Conservation (phyloP, 345 rosid genomes). For the Eucalyptus pumila region DNA sequence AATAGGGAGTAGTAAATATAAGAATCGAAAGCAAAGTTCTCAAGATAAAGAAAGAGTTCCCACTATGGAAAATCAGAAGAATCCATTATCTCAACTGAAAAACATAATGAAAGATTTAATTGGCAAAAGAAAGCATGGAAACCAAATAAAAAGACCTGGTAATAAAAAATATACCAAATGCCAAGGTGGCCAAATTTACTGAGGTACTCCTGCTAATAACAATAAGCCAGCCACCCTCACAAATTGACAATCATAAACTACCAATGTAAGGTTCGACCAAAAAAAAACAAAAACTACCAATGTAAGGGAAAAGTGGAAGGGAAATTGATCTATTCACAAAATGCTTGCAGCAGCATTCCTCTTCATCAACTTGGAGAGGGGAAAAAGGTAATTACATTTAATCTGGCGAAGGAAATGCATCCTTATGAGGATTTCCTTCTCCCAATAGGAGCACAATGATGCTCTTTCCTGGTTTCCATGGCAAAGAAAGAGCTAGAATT, state of each 20-base stretch:
- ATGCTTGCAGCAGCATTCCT: not conserved
- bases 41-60: not conserved
- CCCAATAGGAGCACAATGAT: not conserved
- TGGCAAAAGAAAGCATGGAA: not conserved
- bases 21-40: not conserved
- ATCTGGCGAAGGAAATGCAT: not conserved
- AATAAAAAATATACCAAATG: not conserved
- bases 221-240: not conserved
- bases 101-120: not conserved
- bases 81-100: not conserved
- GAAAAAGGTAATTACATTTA: not conserved
- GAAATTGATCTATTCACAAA: not conserved
- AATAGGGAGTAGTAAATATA: not conserved
- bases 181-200: not conserved
- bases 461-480: not conserved
- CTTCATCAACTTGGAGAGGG: not conserved
- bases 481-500: not conserved
- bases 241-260: not conserved
- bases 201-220: not conserved
- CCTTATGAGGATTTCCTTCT: not conserved
- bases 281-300: no score
- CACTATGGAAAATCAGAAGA: not conserved
- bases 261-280: not conserved
- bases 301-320: not conserved
- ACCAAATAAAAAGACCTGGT: not conserved